Percentiles rank a stretch among this genome's conserved stretches.
These are phyloP conservation scores for Pleodorina starrii DNA, from an alignment of 139 green algal genomes.

Conservation along the genomic window DNA sequence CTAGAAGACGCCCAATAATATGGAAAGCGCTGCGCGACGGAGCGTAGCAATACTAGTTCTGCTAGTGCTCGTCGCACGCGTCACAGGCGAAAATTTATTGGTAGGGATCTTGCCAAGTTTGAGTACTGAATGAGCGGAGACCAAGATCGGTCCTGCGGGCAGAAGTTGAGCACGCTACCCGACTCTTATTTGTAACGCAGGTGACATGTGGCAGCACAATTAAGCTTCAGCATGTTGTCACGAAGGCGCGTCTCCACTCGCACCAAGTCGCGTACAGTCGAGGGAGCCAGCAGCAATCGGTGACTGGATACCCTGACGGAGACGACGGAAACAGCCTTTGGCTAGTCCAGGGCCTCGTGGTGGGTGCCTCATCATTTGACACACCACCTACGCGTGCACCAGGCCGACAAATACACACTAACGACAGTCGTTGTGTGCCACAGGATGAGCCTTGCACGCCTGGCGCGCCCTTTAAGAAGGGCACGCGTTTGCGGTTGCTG, in stretches of 20 bases:
- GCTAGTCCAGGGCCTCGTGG: conserved; percentile 72
- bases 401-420: not conserved
- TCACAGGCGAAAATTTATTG: conserved; percentile 1
- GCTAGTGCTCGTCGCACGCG: not conserved
- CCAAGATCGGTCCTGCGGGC: too few relatives aligned
- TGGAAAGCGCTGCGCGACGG: not conserved
- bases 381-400: not conserved
- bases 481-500: conserved; percentile 79
- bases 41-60: not conserved
- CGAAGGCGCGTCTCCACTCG: conserved; percentile 82
- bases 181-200: too few relatives aligned
- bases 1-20: not conserved
- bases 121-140: too few relatives aligned
- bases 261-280: conserved; percentile 91
- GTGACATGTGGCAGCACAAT: conserved; percentile 93
- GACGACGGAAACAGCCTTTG: conserved; percentile 88
- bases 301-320: conserved; percentile 79
- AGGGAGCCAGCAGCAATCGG: conserved; percentile 91
- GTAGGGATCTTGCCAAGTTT: too few relatives aligned
- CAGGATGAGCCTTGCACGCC: conserved; percentile 77
- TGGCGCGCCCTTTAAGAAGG: conserved; percentile 74
- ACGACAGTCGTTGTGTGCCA: not conserved
- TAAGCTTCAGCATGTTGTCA: conserved; percentile 85
- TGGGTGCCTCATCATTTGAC: conserved; percentile 12
- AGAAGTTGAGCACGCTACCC: too few relatives aligned